Percentiles rank a stretch among this genome's conserved stretches.
Evolutionary conservation across 768 basidiomycete species (phyloP).

Genomic region (Lentinula detonsa): DNA sequence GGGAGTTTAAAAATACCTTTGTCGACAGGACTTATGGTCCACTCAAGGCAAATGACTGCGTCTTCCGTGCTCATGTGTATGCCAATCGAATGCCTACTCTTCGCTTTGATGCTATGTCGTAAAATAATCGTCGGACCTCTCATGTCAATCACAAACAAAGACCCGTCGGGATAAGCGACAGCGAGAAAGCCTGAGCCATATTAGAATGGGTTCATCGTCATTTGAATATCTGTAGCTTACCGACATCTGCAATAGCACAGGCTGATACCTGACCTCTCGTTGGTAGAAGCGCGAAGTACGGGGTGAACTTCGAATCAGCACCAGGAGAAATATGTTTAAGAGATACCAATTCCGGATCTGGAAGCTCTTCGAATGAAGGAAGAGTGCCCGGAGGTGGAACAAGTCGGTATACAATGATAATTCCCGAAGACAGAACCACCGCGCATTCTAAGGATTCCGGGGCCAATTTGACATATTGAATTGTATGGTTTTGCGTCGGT

Average conservation of each 20-base stretch:
- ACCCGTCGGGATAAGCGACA: conserved; percentile 55
- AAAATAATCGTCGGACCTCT: conserved; percentile 66
- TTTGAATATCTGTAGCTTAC: conserved; percentile 30
- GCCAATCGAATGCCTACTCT: conserved; percentile 29
- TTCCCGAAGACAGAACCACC: conserved; percentile 48
- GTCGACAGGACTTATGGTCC: conserved; percentile 56
- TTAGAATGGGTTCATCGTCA: not conserved
- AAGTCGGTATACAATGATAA: conserved; percentile 47
- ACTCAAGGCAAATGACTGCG: conserved; percentile 49
- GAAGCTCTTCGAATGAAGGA: conserved; percentile 14
- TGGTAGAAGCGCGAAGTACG: conserved; percentile 53
- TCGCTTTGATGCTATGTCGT: conserved; percentile 34
- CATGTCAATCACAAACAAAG: conserved; percentile 65
- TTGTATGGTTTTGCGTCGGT: conserved; percentile 9
- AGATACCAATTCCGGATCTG: conserved; percentile 46
- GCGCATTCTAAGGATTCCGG: conserved; percentile 52
- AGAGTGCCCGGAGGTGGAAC: conserved; percentile 10
- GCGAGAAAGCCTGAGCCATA: conserved; percentile 64
- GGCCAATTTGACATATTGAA: conserved; percentile 44
- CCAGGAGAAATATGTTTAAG: conserved; percentile 42
- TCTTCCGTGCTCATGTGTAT: conserved; percentile 31
- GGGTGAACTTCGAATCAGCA: conserved; percentile 42
- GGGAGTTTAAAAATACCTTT: conserved; percentile 31
- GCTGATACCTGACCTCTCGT: conserved; percentile 42
- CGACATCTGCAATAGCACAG: conserved; percentile 67